phyloP scores from a whole-genome alignment of 1,139 yeast genomes.

The Hyphopichia buzzinii region DNA sequence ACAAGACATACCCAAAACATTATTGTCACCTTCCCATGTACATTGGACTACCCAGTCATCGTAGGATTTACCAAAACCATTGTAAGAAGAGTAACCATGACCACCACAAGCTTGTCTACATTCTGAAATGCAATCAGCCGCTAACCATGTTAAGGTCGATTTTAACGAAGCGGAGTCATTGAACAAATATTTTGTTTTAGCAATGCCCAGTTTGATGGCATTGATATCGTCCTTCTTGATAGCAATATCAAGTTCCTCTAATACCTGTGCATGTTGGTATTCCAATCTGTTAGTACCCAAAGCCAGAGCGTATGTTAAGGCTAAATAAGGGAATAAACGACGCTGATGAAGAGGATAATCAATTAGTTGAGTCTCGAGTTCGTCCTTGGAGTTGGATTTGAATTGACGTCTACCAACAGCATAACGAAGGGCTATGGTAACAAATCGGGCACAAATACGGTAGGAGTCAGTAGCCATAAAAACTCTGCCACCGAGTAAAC shows the following conservation, averaged over 20 bases:
- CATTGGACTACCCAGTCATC: slow-evolving; percentile 37
- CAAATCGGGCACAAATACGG: slow-evolving; percentile 27
- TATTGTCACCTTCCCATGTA: slow-evolving; percentile 39
- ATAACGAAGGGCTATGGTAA: slow-evolving; percentile 31
- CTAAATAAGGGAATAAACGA: slow-evolving; percentile 31
- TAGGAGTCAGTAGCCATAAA: slow-evolving; percentile 30
- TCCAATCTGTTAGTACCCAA: slow-evolving; percentile 27
- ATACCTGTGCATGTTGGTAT: slow-evolving; percentile 18
- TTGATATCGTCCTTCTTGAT: slow-evolving; percentile 21
- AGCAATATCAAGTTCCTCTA: slow-evolving; percentile 20
- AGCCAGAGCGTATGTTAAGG: slow-evolving; percentile 27
- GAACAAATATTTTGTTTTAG: slow-evolving; percentile 27
- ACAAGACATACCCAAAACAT: slow-evolving; percentile 28
- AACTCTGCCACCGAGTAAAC: slow-evolving; percentile 31
- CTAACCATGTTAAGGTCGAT: slow-evolving; percentile 32
- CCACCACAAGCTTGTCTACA: slow-evolving; percentile 35
- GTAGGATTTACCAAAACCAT: slow-evolving; percentile 31
- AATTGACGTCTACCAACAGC: slow-evolving; percentile 33
- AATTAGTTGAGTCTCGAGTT: slow-evolving; percentile 21
- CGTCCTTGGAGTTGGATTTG: slow-evolving; percentile 18
- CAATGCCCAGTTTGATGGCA: slow-evolving; percentile 20
- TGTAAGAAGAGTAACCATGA: slow-evolving; percentile 32
- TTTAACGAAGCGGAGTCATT: slow-evolving; percentile 31
- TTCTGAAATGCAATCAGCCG: slow-evolving; percentile 31
- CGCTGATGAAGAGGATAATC: slow-evolving; percentile 33